phyloP scores from a whole-genome alignment of 2,329 filamentous ascomycete species.

The Colletotrichum gigasporum region DNA sequence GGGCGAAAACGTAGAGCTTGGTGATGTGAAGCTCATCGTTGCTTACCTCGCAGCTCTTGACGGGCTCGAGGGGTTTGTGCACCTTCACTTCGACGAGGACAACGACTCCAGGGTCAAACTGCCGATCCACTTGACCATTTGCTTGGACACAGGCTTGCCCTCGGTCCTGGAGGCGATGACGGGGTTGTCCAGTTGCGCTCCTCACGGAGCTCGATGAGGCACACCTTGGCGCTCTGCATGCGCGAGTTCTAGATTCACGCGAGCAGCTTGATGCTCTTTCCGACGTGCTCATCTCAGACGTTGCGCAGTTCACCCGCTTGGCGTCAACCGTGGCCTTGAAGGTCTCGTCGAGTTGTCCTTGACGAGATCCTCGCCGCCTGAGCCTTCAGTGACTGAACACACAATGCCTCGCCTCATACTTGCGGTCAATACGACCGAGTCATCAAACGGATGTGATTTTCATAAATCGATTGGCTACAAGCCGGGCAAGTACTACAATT shows the following conservation, averaged over 20 bases:
- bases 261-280: conserved; percentile 78
- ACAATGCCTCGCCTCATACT: no score
- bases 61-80: conserved; percentile 83
- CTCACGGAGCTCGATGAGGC: conserved; percentile 86
- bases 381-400: no score
- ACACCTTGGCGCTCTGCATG: conserved; percentile 90
- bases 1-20: conserved; percentile 82
- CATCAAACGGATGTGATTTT: not conserved
- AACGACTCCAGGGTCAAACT: conserved; percentile 80
- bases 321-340: conserved; percentile 47
- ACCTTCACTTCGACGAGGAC: conserved; percentile 84
- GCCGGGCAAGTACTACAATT: conserved; percentile 2
- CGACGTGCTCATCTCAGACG: conserved; percentile 72
- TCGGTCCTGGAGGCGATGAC: conserved; percentile 76
- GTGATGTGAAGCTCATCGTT: conserved; percentile 87
- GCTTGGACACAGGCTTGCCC: conserved; percentile 70
- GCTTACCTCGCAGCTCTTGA: conserved; percentile 86
- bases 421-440: conserved; percentile 45
- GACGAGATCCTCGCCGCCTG: conserved; percentile 70
- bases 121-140: conserved; percentile 94
- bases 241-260: conserved; percentile 89
- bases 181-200: conserved; percentile 78
- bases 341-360: conserved; percentile 73
- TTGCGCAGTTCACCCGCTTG: conserved; percentile 67
- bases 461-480: conserved; percentile 16